Conservation (phyloP, 495 filamentous ascomycete genomes). For the Cladorrhinum samala region DNA sequence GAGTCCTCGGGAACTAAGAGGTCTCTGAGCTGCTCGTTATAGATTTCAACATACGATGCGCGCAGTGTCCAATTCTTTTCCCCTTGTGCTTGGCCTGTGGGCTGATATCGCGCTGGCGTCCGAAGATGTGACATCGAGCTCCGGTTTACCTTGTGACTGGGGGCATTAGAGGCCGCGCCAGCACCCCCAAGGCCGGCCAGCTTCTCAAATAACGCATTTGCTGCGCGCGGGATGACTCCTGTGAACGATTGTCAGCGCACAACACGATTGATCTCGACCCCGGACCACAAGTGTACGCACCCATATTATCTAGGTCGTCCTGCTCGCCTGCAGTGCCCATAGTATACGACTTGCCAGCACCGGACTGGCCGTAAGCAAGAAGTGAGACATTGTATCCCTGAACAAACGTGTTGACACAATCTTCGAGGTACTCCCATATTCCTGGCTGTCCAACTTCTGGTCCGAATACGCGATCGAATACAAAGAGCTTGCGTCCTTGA, state of each 20-base stretch:
- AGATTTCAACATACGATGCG: constrained; percentile 98
- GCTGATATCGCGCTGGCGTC: constrained; percentile 68
- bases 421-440: constrained; percentile 89
- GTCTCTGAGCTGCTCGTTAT: constrained; percentile 93
- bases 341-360: constrained; percentile 98
- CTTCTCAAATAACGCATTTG: constrained; percentile 79
- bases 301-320: constrained; percentile 66
- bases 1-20: constrained; percentile 75
- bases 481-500: constrained; percentile 87
- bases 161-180: constrained; percentile 31
- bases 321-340: constrained; percentile 98
- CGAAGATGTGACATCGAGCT: constrained; percentile 71
- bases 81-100: constrained; percentile 23
- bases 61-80: constrained; percentile 91
- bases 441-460: constrained; percentile 81
- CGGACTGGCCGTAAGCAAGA: constrained; percentile 97
- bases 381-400: constrained; percentile 99
- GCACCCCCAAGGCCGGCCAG: constrained; percentile 36
- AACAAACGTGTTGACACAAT: constrained; percentile 84
- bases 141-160: constrained; percentile 45
- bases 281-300: constrained; percentile 45
- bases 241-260: constrained; percentile 11
- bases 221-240: constrained; percentile 94
- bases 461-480: constrained; percentile 91
- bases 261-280: neutral